Conservation (phyloP, 768 basidiomycete species). For the Leccinum rimulosum region DNA sequence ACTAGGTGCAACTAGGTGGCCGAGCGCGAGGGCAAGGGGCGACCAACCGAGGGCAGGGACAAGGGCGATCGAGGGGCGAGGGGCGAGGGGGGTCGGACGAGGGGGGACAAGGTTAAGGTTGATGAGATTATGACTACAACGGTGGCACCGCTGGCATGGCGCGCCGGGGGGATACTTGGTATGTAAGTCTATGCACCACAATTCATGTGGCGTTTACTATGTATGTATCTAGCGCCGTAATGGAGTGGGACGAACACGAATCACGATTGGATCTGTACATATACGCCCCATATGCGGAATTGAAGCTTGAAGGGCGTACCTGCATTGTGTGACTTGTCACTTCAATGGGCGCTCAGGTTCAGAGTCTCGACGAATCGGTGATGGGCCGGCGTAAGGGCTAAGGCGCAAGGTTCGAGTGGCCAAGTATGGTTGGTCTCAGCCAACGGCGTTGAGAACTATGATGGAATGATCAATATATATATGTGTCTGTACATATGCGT, state of each 20-base stretch:
- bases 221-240: background rate
- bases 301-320: background rate
- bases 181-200: background rate
- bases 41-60: background rate
- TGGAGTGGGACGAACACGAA: background rate
- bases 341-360: background rate
- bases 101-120: background rate
- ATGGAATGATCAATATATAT: background rate
- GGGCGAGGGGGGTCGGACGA: background rate
- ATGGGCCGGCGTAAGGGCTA: background rate
- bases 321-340: background rate
- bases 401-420: background rate
- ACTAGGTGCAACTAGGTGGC: background rate
- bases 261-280: background rate
- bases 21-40: background rate
- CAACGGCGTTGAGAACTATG: background rate
- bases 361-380: background rate
- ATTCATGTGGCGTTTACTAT: background rate
- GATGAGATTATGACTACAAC: background rate
- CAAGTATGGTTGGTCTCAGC: background rate
- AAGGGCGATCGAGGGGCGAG: background rate
- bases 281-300: background rate
- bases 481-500: background rate
- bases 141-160: background rate
- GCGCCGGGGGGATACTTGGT: background rate